Evolutionary conservation across 768 basidiomycete genomes (phyloP).

Genomic region (Mycena polygramma): DNA sequence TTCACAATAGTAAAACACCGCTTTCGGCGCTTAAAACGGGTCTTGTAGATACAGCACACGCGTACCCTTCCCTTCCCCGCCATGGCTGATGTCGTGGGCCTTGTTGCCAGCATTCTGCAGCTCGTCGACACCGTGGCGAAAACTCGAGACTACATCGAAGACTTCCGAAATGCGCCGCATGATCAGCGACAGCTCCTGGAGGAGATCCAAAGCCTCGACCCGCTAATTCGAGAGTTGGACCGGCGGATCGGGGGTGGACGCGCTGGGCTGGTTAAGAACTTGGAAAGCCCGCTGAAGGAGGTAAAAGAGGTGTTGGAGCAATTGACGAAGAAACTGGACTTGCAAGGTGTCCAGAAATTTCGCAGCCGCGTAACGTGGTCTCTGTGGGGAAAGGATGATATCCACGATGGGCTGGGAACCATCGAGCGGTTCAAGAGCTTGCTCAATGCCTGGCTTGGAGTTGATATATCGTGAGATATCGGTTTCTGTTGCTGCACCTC

Average conservation of each 20-base stretch:
- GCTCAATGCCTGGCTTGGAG: neutral
- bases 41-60: no score
- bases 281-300: neutral
- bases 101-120: neutral
- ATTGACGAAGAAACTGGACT: neutral
- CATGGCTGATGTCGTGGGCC: conserved; percentile 2
- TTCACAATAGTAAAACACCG: no score
- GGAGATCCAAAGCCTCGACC: neutral
- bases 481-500: neutral
- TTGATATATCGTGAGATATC: neutral
- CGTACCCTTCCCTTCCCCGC: neutral
- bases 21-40: no score
- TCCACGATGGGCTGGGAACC: neutral
- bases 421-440: conserved; percentile 2
- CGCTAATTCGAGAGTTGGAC: neutral
- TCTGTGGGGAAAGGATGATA: neutral
- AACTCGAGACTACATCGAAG: neutral
- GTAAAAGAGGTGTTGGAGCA: no score
- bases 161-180: neutral
- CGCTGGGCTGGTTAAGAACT: neutral
- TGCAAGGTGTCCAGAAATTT: neutral
- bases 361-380: neutral
- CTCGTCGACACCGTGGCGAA: neutral
- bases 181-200: neutral
- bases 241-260: neutral